A percentile compares a stretch with the other conserved stretches of the same genome.
These are phyloP conservation scores for Botrytis aclada DNA, from an alignment of 2,329 filamentous ascomycete species.

Conservation along the genomic window DNA sequence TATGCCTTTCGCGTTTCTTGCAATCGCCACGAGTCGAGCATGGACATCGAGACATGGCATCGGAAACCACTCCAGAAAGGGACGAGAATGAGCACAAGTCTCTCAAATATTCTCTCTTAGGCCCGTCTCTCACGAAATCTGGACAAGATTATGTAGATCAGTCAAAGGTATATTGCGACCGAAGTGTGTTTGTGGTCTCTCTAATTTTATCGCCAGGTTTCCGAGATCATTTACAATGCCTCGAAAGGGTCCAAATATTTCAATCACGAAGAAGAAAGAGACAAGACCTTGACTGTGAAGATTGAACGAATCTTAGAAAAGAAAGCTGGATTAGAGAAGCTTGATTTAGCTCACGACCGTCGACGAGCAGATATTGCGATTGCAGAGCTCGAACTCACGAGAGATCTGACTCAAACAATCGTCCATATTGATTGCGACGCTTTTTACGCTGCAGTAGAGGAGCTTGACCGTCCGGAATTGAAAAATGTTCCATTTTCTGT, in stretches of 20 bases:
- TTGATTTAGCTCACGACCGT: constrained; percentile 70
- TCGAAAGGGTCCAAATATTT: constrained; percentile 97
- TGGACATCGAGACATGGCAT: constrained; percentile 16
- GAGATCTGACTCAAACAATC: constrained; percentile 80
- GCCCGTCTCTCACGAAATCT: constrained; percentile 88
- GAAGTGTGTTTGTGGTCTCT: constrained; percentile 4
- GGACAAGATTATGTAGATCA: constrained; percentile 95
- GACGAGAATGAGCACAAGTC: constrained; percentile 50
- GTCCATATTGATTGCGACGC: constrained; percentile 97
- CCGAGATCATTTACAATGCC: constrained; percentile 94
- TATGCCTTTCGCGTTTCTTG: constrained; percentile 5
- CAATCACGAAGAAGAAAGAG: constrained; percentile 80
- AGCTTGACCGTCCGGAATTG: constrained; percentile 77
- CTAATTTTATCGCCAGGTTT: constrained; percentile 55
- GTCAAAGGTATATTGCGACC: constrained; percentile 56
- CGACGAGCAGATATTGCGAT: constrained; percentile 79
- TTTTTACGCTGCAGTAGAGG: constrained; percentile 94
- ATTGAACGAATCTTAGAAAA: constrained; percentile 75
- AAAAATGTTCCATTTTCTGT: constrained; percentile 88
- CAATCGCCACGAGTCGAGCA: neutral
- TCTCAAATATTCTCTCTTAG: constrained; percentile 85
- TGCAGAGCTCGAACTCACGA: constrained; percentile 69
- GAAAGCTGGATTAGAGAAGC: constrained; percentile 70
- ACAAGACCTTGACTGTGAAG: constrained; percentile 79
- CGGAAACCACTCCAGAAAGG: neutral